Base-by-base conservation (phyloP, 352 stramenopile genomes). In the Phytophthora idaei region DNA sequence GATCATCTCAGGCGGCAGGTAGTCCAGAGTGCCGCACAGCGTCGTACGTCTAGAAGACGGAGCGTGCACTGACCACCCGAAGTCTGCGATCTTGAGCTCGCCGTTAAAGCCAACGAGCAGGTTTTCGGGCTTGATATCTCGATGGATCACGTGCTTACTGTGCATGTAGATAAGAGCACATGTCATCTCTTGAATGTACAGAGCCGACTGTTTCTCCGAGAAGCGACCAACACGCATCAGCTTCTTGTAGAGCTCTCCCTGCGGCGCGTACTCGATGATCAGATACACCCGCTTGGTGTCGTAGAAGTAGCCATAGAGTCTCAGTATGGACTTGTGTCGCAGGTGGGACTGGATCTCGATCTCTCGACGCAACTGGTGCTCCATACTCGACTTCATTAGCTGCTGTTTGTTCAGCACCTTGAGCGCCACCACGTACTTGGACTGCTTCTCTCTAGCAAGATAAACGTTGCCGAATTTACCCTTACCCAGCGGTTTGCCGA, bases 291-390 rank as follows among this genome's bases (percentile, higher is more conserved):
- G 86, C 71, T 98, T 99, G 36, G 94, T 84, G 80, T 99, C 97
- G 73, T 98, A 99, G 70, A 99, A 99, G 79, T 99, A 99, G 7
- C 97, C 97, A 55, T 98, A 99, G 64, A 99, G 90, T 25, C 97
- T 82, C 39, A 99, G 74, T 50, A 99, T 99, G 64, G 99, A 98
- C 57, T 92, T 90, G 76, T 99, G 96, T 14, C 96, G 84, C 36
- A 99, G 69, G 63, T 99, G 94, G 17, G 94, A 98, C 81, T 99
- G 98, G 70, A 99, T 99, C 84, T 99, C 98, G 65, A 99, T 99
- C 83, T 99, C 98, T 9, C 98, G 90, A 5, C 98, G 91, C 27
- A 99, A 72, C 74, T 99, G 98, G 73, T 99, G 93, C 74, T 99
- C 97, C 37, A 99, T 97, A 39, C 93, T 96, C 45, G 87, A 95